Conservation (phyloP, 2,329 filamentous ascomycete species). For the Rugonectria rugulosa region DNA sequence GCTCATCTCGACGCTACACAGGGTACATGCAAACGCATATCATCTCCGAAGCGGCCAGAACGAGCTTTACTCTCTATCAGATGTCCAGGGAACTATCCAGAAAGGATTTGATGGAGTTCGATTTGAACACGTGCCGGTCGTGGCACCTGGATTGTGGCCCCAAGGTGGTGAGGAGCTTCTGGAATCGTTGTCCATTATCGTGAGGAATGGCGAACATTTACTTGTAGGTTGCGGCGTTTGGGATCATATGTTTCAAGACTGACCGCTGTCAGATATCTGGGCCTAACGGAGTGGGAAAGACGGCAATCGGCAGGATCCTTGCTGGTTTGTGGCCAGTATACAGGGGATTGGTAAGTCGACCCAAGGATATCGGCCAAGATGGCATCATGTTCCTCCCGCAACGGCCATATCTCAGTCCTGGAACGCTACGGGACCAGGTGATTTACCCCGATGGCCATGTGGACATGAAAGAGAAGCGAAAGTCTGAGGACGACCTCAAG, state of each 20-base stretch:
- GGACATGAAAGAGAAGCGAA: slow-evolving; percentile 86
- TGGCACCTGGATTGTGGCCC: slow-evolving; percentile 88
- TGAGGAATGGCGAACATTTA: slow-evolving; percentile 90
- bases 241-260: slow-evolving; percentile 14
- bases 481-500: slow-evolving; percentile 80
- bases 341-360: slow-evolving; percentile 87
- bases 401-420: slow-evolving; percentile 88
- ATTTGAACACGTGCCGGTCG: slow-evolving; percentile 90
- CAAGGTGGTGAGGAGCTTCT: slow-evolving; percentile 91
- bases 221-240: slow-evolving; percentile 57
- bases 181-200: slow-evolving; percentile 86
- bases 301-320: slow-evolving; percentile 83
- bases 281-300: slow-evolving; percentile 94
- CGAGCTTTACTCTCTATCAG: slow-evolving; percentile 87
- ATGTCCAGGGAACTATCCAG: slow-evolving; percentile 92
- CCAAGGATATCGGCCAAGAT: slow-evolving; percentile 80
- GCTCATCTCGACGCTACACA: slow-evolving; percentile 91
- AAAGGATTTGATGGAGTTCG: slow-evolving; percentile 95
- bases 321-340: slow-evolving; percentile 97
- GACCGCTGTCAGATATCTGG: slow-evolving; percentile 73
- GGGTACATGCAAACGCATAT: slow-evolving; percentile 91
- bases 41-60: slow-evolving; percentile 70
- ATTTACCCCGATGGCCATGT: slow-evolving; percentile 96
- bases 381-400: slow-evolving; percentile 99
- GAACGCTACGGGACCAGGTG: slow-evolving; percentile 93